Base-by-base conservation (phyloP, 2,329 filamentous ascomycete genomes). In the Sporothrix dimorphospora region DNA sequence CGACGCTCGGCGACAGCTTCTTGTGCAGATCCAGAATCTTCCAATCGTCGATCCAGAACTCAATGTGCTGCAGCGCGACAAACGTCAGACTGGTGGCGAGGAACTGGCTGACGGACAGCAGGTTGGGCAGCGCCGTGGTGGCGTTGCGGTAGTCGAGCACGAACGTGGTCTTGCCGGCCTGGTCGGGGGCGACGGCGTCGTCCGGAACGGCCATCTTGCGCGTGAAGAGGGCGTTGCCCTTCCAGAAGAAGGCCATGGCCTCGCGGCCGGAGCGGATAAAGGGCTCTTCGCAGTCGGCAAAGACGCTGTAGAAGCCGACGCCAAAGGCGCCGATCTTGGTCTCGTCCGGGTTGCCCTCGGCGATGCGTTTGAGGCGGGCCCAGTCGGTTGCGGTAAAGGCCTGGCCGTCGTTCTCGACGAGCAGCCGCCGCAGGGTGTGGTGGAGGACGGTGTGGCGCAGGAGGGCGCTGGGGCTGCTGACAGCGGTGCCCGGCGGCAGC, bases 181-280 rank as follows among this genome's bases (percentile, higher is more conserved):
- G 19, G 85, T 82, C 78, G 94, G 87, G 30, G 88, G 88, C 38
- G 21, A 51, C 51, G 3, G 51, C 42, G 61, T 89, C 72, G 16
- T 73, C 85, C 1, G 92, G 90, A 8, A 98, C 83, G 76, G 90
- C 90, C 27, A 96, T 86, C 76, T 94, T 93, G 77, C 94, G 92
- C 30, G 97, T 99, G 80, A 97, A 98, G 1, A 99, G 87, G 5
- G 94, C 93, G 80, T 98, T 98, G n/a, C 92, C 94, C 81, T 98
- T 98, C 97, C 96, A 99, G 83, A 98, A 99, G 79, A 99, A 99
- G 0, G 95, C 95, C 93, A 99, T 98, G 49, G 94, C 94, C 81
- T 97, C 91, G 74, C 87, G 89, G 0, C 96, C 96, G 0, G 95
- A 98, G 76, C 94, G 96, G 75, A 99, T 92, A 79, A 99, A 98